Percentiles rank a stretch among this genome's conserved stretches.
phyloP scores from a whole-genome alignment of 1,284 basidiomycete species.

The Naganishia albida region DNA sequence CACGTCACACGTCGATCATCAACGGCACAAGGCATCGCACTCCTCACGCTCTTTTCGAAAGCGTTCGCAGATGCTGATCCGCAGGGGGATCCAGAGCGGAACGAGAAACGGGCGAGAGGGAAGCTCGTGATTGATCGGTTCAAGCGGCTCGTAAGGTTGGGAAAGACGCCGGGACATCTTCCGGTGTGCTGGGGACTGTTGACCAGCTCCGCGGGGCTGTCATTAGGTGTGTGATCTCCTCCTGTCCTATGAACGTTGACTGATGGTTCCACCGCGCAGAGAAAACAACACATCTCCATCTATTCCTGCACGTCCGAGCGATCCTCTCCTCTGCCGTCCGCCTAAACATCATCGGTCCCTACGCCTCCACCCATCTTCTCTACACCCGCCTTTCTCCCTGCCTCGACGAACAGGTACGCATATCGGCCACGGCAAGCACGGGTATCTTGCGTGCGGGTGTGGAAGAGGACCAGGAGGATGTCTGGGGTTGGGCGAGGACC shows the following conservation, averaged over 20 bases:
- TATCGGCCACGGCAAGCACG: background rate
- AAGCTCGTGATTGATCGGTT: slow-evolving; percentile 63
- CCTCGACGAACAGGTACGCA: slow-evolving; percentile 62
- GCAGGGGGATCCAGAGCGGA: slow-evolving; percentile 30
- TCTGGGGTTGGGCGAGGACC: slow-evolving; percentile 48
- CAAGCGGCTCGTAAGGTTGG: slow-evolving; percentile 67
- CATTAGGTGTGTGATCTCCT: slow-evolving; percentile 61
- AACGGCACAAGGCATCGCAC: slow-evolving; percentile 86
- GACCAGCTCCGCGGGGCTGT: slow-evolving; percentile 72
- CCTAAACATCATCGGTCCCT: slow-evolving; percentile 89
- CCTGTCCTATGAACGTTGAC: background rate
- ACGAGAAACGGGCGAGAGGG: slow-evolving; percentile 20
- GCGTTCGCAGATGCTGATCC: slow-evolving; percentile 59
- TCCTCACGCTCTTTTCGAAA: slow-evolving; percentile 83
- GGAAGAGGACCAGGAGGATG: slow-evolving; percentile 32
- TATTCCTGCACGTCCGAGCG: slow-evolving; percentile 88
- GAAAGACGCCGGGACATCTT: slow-evolving; percentile 74
- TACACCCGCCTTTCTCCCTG: slow-evolving; percentile 69
- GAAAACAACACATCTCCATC: slow-evolving; percentile 75
- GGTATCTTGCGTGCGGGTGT: background rate
- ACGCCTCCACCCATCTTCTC: slow-evolving; percentile 84
- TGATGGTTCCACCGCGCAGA: slow-evolving; percentile 56
- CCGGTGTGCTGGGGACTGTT: slow-evolving; percentile 87
- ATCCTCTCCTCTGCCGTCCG: slow-evolving; percentile 88
- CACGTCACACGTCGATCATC: slow-evolving; percentile 85